Evolutionary conservation across 2,329 filamentous ascomycete genomes (phyloP), one percentile per base, ranked within the genome.

Genomic region (Xylariales sp.): DNA sequence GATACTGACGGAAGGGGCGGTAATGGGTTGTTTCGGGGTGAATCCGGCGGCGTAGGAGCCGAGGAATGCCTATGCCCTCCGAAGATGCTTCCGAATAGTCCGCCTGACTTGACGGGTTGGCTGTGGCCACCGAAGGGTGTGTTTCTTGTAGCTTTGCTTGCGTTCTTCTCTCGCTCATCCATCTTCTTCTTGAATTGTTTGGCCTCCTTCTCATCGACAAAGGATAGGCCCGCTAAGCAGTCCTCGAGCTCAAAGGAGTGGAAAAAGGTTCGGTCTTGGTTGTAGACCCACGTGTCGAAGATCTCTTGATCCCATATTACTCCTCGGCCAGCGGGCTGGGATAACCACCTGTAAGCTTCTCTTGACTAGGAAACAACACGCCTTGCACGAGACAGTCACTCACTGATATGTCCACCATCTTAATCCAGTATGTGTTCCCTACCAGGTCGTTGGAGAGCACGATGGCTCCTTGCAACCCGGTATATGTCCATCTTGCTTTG

Each of bases 241-340:
- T 94, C 82, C 65, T 97, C 90, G 42, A 95, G 77, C 68, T 98
- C 93, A 61, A 98, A 98, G 5, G 88, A 89, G 66, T 97, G 90
- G 68, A 98, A 98, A 68, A 96, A 98, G 46, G 88, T 91, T 47
- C 93, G 84, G 62, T 98, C 93, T 60, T 96, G 91, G 66, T 96
- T 95, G 72, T 97, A 98, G 49, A 76, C 74, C 74, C 95, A 97
- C 38, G 82, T 82, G 54, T 98, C 91, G 68, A 95, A 98, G 55
- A 98, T 88, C 66, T 98, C 93, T 68, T 97, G 91, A 58, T 95
- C 90, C 88, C 88, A 96, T 56, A 96, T 84, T 38, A 96, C 89
- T 44, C 91, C 90, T 60, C 85, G 80, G 59, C 81, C 83, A 38
- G 84, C 73, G 43, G 88, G 76, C 84, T 91, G 58, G 33, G 4